Evolutionary conservation across 176 grass and related monocot genomes (phyloP).

Genomic region (Echinochloa phyllopogon): DNA sequence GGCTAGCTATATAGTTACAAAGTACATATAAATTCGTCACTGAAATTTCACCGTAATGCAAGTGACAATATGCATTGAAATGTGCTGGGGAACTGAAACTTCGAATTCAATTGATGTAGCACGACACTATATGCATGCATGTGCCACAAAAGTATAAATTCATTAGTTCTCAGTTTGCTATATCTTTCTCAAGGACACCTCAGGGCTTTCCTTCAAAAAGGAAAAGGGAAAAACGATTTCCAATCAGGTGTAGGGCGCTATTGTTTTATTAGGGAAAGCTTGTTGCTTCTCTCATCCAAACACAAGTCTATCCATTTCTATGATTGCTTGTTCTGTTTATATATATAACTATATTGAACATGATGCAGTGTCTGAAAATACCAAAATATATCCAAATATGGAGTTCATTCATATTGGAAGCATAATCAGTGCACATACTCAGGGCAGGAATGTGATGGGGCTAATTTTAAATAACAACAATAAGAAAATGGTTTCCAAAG

Average conservation of each 20-base stretch:
- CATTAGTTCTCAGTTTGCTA: not conserved
- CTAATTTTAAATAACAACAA: not conserved
- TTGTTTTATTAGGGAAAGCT: not conserved
- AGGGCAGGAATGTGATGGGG: not conserved
- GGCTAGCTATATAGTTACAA: not conserved
- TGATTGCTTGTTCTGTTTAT: not conserved
- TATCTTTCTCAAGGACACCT: not conserved
- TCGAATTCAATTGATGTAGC: not conserved
- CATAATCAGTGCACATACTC: not conserved
- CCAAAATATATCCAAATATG: not conserved
- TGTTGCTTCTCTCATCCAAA: not conserved
- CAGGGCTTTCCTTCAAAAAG: not conserved
- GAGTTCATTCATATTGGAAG: not conserved
- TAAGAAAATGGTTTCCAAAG: not conserved
- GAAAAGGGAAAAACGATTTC: not conserved
- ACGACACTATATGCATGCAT: not conserved
- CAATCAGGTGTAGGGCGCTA: not conserved
- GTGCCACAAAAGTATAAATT: not conserved
- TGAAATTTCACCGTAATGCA: not conserved
- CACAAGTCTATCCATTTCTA: not conserved
- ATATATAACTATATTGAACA: not conserved
- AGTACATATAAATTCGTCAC: not conserved
- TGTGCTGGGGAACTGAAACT: not conserved
- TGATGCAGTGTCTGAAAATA: not conserved
- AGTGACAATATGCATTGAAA: not conserved